phyloP scores from a whole-genome alignment of 306 rosid species.

The Medicago truncatula region MtrunA17r5.0-ANR NC_053049.1:6845001-6845500 shows the following conservation, averaged over 20 bases:
- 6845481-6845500: constrained; percentile 42
- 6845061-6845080: too few species aligned
- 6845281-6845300: too few species aligned
- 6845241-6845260: too few species aligned
- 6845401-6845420: constrained; percentile 3
- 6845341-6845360: too few species aligned
- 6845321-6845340: too few species aligned
- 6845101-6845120: constrained; percentile 49
- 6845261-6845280: too few species aligned
- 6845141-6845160: constrained; percentile 47
- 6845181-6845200: constrained; percentile 54
- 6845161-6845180: constrained; percentile 53
- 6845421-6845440: constrained; percentile 52
- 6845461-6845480: constrained; percentile 49
- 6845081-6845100: too few species aligned
- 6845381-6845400: background rate
- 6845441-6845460: constrained; percentile 47
- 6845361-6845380: too few species aligned
- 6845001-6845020: too few species aligned
- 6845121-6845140: constrained; percentile 54
- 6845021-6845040: too few species aligned
- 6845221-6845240: background rate
- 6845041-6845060: too few species aligned
- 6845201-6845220: constrained; percentile 20
- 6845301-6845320: too few species aligned